Percentiles rank a stretch among this genome's conserved stretches.
Conservation (phyloP, 2,329 filamentous ascomycete genomes). For the Setomelanomma holmii region DNA sequence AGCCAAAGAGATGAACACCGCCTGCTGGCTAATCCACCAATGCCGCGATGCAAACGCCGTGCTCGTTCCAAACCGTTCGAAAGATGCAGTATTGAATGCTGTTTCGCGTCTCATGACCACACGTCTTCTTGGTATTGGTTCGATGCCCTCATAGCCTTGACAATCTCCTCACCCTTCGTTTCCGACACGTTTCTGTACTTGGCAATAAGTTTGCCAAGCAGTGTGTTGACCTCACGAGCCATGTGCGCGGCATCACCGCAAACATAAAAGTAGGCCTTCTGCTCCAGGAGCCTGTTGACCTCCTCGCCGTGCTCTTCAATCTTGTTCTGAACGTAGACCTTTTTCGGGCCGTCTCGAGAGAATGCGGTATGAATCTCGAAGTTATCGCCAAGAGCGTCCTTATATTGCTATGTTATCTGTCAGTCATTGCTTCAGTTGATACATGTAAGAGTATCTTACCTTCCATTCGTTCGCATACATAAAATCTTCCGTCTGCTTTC, state of each 20-base stretch:
- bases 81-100: slow-evolving; percentile 32
- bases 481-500: slow-evolving; percentile 87
- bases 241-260: slow-evolving; percentile 98
- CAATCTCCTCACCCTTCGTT: slow-evolving; percentile 90
- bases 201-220: slow-evolving; percentile 86
- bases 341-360: slow-evolving; percentile 84
- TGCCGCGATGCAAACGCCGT: slow-evolving; percentile 25
- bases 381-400: slow-evolving; percentile 81
- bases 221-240: slow-evolving; percentile 89
- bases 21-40: slow-evolving; percentile 7
- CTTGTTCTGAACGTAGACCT: slow-evolving; percentile 96
- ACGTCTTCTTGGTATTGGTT: slow-evolving; percentile 94
- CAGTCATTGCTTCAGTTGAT: background rate
- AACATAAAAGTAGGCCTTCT: slow-evolving; percentile 94
- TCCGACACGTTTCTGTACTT: slow-evolving; percentile 82
- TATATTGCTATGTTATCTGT: slow-evolving; percentile 69
- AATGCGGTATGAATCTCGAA: slow-evolving; percentile 94
- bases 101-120: slow-evolving; percentile 60
- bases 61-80: slow-evolving; percentile 33
- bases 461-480: slow-evolving; percentile 91
- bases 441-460: slow-evolving; percentile 64
- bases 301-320: slow-evolving; percentile 83
- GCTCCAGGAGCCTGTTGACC: slow-evolving; percentile 84
- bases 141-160: slow-evolving; percentile 93
- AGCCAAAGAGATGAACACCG: slow-evolving; percentile 5